Evolutionary conservation across 495 filamentous ascomycete species (phyloP).

Genomic region (Neurospora sp.): DNA sequence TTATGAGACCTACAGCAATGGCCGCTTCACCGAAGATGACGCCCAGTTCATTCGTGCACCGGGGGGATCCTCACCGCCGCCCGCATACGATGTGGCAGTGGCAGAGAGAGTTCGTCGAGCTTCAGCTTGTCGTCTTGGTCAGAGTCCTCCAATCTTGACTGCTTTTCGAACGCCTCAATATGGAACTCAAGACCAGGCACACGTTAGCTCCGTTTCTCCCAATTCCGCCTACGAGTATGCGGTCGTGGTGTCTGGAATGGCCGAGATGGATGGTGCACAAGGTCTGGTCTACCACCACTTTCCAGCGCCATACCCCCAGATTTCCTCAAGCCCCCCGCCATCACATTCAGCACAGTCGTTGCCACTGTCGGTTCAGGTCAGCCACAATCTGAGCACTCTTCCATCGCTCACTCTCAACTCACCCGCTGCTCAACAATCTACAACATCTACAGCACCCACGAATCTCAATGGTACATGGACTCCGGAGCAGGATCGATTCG

Average conservation of each 20-base stretch:
- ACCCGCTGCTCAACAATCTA: background rate
- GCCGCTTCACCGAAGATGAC: background rate
- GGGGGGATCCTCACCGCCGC: background rate
- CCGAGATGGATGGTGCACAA: background rate
- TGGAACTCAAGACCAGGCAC: background rate
- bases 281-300: background rate
- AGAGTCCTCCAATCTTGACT: background rate
- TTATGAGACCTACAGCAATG: background rate
- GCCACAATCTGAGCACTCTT: too few relatives aligned
- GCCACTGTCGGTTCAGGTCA: too few relatives aligned
- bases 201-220: too few relatives aligned
- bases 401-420: too few relatives aligned
- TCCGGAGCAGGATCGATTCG: background rate
- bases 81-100: background rate
- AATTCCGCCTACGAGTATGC: background rate
- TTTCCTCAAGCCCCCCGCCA: background rate
- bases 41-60: too few relatives aligned
- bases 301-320: background rate
- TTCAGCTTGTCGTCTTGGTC: background rate
- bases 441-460: background rate
- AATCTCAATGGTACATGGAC: background rate
- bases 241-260: background rate
- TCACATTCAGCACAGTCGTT: background rate
- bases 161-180: background rate
- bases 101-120: too few relatives aligned